These are phyloP conservation scores for Plasmopara viticola DNA, from an alignment of 352 stramenopile species.

Conservation along the genomic window DNA sequence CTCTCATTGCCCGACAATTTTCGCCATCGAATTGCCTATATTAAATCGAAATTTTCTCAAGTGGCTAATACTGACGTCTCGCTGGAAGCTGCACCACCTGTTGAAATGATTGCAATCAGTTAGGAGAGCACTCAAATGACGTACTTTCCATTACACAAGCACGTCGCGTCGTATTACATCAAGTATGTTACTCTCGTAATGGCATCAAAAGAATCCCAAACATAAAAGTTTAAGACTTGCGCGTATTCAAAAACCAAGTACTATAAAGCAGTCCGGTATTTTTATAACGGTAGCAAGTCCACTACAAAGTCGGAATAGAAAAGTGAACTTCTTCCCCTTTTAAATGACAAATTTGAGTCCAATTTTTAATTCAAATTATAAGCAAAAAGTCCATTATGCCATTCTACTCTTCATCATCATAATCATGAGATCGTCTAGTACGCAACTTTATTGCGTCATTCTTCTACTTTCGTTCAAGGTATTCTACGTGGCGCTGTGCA, in stretches of 20 bases:
- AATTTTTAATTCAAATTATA: not conserved
- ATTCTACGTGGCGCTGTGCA: conserved; percentile 29
- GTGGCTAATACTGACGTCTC: conserved; percentile 42
- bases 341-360: too few relatives aligned
- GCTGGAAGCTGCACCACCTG: conserved; percentile 27
- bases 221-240: conserved; percentile 3
- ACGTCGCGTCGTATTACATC: conserved; percentile 53
- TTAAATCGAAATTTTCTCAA: conserved; percentile 46
- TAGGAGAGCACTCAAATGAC: conserved; percentile 55
- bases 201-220: conserved; percentile 9
- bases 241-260: conserved; percentile 41
- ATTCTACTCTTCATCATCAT: conserved; percentile 1
- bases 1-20: conserved; percentile 33
- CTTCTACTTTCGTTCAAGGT: not conserved
- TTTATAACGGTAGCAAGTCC: too few relatives aligned
- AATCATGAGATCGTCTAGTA: not conserved
- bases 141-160: conserved; percentile 50
- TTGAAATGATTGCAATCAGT: conserved; percentile 53
- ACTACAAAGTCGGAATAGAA: too few relatives aligned
- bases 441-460: not conserved
- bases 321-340: too few relatives aligned
- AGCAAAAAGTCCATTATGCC: conserved; percentile 8
- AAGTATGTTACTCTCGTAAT: conserved; percentile 15
- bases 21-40: conserved; percentile 67
- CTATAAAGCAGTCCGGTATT: too few relatives aligned